Evolutionary conservation across 805 yeast genomes (phyloP), one percentile per base, ranked within the genome.

Genomic region (Brettanomyces custersianus): DNA sequence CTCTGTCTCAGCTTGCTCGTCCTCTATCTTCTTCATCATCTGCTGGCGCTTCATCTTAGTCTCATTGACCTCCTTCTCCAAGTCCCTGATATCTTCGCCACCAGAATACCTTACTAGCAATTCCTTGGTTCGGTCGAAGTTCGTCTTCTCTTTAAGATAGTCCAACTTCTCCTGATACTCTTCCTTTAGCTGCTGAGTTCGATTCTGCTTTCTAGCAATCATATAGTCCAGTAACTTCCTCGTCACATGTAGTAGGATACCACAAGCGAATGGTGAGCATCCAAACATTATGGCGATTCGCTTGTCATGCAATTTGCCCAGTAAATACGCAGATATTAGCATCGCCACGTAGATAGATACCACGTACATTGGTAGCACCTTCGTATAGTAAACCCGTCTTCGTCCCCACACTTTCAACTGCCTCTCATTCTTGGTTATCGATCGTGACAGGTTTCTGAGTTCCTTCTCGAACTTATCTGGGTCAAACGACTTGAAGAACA

Each of bases 71-170:
- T 71, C 55, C 22, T 55, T 47, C 33, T 64, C 60, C 48, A 62
- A 50, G 20, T 64, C 59, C 33, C 49, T 43, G 15, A 60, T 40
- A 49, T 72, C 77, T 33, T 63, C 69, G 12, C 80, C 84, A 8
- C 69, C 60, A 2, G 59, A 47, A 45, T 72, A 87, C 48, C 87
- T 67, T 35, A 69, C 72, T 30, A 88, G 60, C 31, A 88, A 65
- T n/a, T 80, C 76, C 55, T 76, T 77, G 1, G 95, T 83, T 11
- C 78, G 68, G 47, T 80, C 72, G 55, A 75, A 90, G 44, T 83
- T 80, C 12, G 95, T 82, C 49, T 74, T 67, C 38, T 54, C 63
- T 39, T 55, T 58, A 27, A 56, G 51, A 28, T 54, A 58, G 13
- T 51, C 48, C 20, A 60, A 46, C 38, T 58, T 62, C 26, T 62